Base-by-base conservation (phyloP, 306 rosid genomes). In the Macrotyloma uniflorum region DNA sequence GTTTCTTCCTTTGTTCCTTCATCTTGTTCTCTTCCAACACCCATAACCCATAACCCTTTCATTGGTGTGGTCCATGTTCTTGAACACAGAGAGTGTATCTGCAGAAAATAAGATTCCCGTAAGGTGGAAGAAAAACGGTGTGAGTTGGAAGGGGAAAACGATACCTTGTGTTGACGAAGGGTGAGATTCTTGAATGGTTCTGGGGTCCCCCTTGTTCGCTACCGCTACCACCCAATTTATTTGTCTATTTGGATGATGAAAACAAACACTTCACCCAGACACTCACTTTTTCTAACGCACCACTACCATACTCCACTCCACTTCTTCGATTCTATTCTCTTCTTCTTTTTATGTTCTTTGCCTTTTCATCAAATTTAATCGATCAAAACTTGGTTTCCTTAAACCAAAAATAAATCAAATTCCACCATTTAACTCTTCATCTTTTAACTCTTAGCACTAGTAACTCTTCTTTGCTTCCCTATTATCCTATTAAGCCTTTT, bases 141-240 rank as follows among this genome's bases (percentile, higher is more conserved):
- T 72, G 65, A 33, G 50, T 9, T 24, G 61, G 9, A 79, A 69
- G 55, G 5, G n/a, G 0, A n/a, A 1, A n/a, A 28, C 8, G 14
- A 6, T 4, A 49, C 5, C 20, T 28, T 8, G 51, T 49, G 8
- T 42, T 49, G 58, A 71, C n/a, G 6, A 55, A 72, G 36, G 67
- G 73, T 40, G 70, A 82, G 81, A 82, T 79, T 74, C 81, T 74
- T 35, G 43, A 32, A 33, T 33, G 19, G 42, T 63, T 51, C 46
- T 22, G 70, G 45, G 80, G 47, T 36, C 58, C 35, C 38, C n/a
- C 75, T 75, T 77, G 72, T 49, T 79, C 47, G 53, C 50, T 57
- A 36, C 76, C 62, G 51, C 63, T 63, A 22, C 75, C n/a, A 32
- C 33, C 40, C 80, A 88, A 24, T 11, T 57, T 4, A 77, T 66